Conservation (phyloP, 2,329 filamentous ascomycete genomes). For the Rutstroemia sp. region DNA sequence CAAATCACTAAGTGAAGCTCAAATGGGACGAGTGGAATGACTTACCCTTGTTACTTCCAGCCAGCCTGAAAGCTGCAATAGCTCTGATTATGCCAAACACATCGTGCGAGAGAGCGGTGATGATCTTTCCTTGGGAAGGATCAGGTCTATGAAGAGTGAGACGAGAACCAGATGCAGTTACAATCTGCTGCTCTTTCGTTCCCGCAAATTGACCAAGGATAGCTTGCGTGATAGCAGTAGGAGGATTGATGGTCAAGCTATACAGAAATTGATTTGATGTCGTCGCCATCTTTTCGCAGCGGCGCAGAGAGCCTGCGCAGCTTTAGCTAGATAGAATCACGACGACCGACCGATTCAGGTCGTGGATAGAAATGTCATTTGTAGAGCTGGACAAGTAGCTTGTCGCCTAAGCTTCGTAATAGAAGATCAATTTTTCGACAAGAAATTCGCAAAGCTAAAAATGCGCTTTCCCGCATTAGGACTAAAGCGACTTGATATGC, state of each 20-base stretch:
- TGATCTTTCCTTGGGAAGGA: slow-evolving; percentile 75
- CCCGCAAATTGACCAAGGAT: slow-evolving; percentile 93
- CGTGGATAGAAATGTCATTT: slow-evolving; percentile 8
- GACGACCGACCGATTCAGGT: neutral
- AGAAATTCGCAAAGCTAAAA: slow-evolving; percentile 9
- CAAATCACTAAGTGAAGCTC: slow-evolving; percentile 65
- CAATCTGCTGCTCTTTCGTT: slow-evolving; percentile 95
- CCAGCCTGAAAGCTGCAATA: slow-evolving; percentile 81
- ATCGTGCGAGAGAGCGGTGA: slow-evolving; percentile 82
- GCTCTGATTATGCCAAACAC: slow-evolving; percentile 92
- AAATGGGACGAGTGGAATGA: slow-evolving; percentile 35
- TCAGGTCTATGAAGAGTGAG: slow-evolving; percentile 84
- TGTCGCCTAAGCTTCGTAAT: slow-evolving; percentile 12
- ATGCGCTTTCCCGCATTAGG: slow-evolving; percentile 8
- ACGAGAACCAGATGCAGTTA: slow-evolving; percentile 85
- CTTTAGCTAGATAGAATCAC: slow-evolving; percentile 5
- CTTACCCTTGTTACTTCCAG: slow-evolving; percentile 94
- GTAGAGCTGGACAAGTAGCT: slow-evolving; percentile 18
- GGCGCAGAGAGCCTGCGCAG: slow-evolving; percentile 26
- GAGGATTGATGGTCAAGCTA: slow-evolving; percentile 89
- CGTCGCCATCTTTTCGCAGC: slow-evolving; percentile 65
- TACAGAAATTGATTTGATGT: slow-evolving; percentile 99
- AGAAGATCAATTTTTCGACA: slow-evolving; percentile 1
- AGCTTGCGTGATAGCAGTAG: slow-evolving; percentile 82
- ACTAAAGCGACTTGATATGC: slow-evolving; percentile 6